Base-by-base conservation (phyloP, 2,329 filamentous ascomycete species). In the Fusarium sp. region DNA sequence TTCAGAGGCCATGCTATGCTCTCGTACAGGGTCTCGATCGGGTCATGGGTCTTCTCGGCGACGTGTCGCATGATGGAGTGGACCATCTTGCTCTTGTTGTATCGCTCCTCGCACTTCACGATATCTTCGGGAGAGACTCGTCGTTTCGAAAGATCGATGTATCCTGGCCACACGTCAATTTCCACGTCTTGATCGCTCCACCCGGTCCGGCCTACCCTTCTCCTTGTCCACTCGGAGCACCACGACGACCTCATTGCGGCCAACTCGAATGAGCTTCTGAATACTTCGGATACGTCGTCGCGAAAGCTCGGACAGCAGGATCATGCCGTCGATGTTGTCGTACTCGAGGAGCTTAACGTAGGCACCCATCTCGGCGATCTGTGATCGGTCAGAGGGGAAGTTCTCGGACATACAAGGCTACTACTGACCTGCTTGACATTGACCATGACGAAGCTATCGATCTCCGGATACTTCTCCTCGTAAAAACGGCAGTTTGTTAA, bases 271-370 rank as follows among this genome's bases (percentile, higher is more conserved):
- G 74, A 99, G 92, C 86, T 99, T 99, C 84, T 99, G 97, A 78
- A 99, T 99, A 88, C 91, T 94, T 87, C 96, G 88, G 79, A 99
- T 99, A 92, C 96, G 96, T 89, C 96, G 90, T 88, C 96, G 91
- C 65, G 97, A 99, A 71, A 99, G 90, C 84, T 99, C 96, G 77
- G 94, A 97, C 73, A 99, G 94, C 74, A 99, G 87, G 78, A 99
- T 99, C 97, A 99, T 99, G 90, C 96, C 96, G 81, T 99, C 97
- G 78, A 99, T 99, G 86, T 98, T 98, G 85, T 99, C 96, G 85
- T 99, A 99, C 86, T 99, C 96, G 76, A 99, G 92, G 60, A 99
- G 91, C 86, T 99, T 99, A 79, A 99, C 97, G 82, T 99, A 99
- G 77, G 97, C 96, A 82, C 96, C 96, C 97, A 99, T 99, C 85